phyloP scores from a whole-genome alignment of 2,329 filamentous ascomycete genomes.

The Colletotrichum sp. region DNA sequence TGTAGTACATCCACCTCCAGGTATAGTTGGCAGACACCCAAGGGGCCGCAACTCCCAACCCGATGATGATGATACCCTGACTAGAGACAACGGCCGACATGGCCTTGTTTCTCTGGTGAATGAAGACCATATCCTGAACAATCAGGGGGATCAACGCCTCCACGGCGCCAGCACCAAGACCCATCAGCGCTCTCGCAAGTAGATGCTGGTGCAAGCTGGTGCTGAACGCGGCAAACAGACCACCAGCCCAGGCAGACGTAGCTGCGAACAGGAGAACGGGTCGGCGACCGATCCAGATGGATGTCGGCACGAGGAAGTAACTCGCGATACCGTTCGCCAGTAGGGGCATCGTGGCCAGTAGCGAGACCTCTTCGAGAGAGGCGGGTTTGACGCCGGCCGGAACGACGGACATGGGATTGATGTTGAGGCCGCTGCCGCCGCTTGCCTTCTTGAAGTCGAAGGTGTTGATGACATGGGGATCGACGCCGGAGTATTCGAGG shows the following conservation, averaged over 20 bases:
- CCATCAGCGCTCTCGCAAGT: conserved; percentile 34
- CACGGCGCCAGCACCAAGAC: conserved; percentile 37
- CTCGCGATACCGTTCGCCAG: conserved; percentile 37
- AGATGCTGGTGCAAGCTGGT: conserved; percentile 31
- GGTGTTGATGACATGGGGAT: conserved; percentile 28
- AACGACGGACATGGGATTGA: conserved; percentile 24
- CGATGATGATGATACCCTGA: conserved; percentile 33
- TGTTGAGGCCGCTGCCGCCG: conserved; percentile 27
- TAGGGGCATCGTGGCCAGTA: conserved; percentile 37
- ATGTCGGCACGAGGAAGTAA: conserved; percentile 39
- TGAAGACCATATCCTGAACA: conserved; percentile 41
- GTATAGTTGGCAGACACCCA: conserved; percentile 32
- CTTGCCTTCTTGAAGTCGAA: conserved; percentile 23
- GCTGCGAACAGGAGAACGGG: conserved; percentile 37
- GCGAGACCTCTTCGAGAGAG: conserved; percentile 30
- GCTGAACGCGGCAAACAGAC: conserved; percentile 38
- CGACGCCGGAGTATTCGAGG: conserved; percentile 37
- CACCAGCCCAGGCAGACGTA: conserved; percentile 36
- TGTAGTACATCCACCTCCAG: conserved; percentile 40
- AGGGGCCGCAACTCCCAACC: conserved; percentile 30
- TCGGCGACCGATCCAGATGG: conserved; percentile 38
- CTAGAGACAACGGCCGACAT: conserved; percentile 34
- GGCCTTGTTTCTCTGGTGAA: conserved; percentile 39
- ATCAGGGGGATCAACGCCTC: conserved; percentile 41
- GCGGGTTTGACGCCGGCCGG: conserved; percentile 28